phyloP scores from a whole-genome alignment of 345 rosid species.

The Gossypium bickii region DNA sequence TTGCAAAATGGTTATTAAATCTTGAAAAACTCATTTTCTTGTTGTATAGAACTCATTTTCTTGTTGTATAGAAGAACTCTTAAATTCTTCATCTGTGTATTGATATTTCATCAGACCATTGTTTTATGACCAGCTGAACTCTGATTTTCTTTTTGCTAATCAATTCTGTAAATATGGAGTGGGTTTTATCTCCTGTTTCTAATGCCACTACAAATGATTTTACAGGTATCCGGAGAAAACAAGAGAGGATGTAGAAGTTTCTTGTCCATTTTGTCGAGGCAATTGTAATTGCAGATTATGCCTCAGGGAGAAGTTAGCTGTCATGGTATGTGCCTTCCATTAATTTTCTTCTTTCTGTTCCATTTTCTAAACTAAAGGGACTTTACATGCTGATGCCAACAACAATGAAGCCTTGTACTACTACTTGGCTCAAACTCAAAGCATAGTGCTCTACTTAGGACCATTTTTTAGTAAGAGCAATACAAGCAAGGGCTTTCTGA shows the following conservation, averaged over 20 bases:
- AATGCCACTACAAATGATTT: slow-evolving; percentile 18
- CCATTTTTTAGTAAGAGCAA: background rate
- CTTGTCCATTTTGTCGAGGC: slow-evolving; percentile 53
- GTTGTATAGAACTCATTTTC: background rate
- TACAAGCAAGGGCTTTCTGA: background rate
- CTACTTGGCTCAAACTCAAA: background rate
- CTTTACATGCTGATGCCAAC: background rate
- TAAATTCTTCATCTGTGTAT: background rate
- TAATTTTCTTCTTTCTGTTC: slow-evolving; percentile 6
- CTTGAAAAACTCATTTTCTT: background rate
- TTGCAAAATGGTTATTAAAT: slow-evolving; percentile 44
- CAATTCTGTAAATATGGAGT: slow-evolving; percentile 14
- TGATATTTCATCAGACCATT: background rate
- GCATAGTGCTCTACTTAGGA: background rate
- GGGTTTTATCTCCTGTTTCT: slow-evolving; percentile 13
- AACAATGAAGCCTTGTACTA: background rate
- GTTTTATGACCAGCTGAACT: background rate
- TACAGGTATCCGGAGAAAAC: slow-evolving; percentile 47
- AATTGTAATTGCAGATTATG: slow-evolving; percentile 53
- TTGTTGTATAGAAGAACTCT: background rate
- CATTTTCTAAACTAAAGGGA: background rate
- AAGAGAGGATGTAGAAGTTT: slow-evolving; percentile 33
- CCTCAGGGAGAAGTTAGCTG: slow-evolving; percentile 34
- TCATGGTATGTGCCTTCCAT: slow-evolving; percentile 25
- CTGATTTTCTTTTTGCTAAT: slow-evolving; percentile 1